Evolutionary conservation across 345 rosid genomes (phyloP), one percentile per base, ranked within the genome.

Genomic region (Pseudoturritis turrita): DNA sequence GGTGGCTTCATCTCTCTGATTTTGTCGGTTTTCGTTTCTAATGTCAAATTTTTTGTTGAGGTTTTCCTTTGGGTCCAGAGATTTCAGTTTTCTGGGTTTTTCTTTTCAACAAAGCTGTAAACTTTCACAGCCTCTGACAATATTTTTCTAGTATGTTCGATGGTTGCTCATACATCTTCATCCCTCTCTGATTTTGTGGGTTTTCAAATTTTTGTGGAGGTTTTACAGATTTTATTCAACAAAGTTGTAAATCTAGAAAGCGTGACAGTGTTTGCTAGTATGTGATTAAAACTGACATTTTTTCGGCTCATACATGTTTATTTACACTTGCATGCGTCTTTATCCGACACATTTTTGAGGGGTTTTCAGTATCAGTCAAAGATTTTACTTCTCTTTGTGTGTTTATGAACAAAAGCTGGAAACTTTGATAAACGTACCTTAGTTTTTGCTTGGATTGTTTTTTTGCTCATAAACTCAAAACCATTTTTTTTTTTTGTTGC

Each of bases 251-350:
- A 47, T 2, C 23, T 31, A n/a, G 7, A 37, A 10, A n/a, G 10
- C 15, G 10, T 51, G 25, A 43, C 39, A 3, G 25, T 44, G 17
- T 17, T 13, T 13, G 17, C 17, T 13, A 5, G 13, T 35, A 56
- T 36, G 7, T 55, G 37, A 36, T 35, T 14, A 65, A 47, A 65
- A 14, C 33, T 56, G 39, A 26, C 59, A 2, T 53, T 52, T 31
- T 60, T 59, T 28, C 0, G 7, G n/a, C 23, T 37, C 15, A 8
- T 40, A n/a, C 46, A 74, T 61, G 66, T 47, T 37, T 75, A 37
- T 35, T 14, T 33, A 43, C 56, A 17, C 50, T 15, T 68, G 69
- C 78, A 75, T 67, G 68, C 7, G 36, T 60, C 62, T 18, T 29
- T 47, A 3, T 55, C 31, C 6, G 14, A 4, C 31, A 15, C 37